Base-by-base conservation (phyloP, 345 rosid genomes). In the Raphanus raphanistrum region DNA sequence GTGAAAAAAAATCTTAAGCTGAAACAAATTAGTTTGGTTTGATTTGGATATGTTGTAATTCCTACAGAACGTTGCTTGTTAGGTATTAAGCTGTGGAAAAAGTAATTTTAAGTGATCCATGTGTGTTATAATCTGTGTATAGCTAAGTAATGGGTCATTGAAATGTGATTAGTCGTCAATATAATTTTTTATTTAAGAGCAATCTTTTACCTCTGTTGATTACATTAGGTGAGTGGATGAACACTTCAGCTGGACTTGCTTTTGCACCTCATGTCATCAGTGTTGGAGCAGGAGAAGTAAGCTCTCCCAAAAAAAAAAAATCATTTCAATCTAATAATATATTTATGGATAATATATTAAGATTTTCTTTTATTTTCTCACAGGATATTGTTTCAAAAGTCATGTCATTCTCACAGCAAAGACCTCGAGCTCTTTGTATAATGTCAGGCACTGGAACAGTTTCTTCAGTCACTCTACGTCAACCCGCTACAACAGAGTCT, bases 201-300 rank as follows among this genome's bases (percentile, higher is more conserved):
- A 38, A 38, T 9, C 43, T 38, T 48, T 4, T 48, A 45, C 52
- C 52, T 45, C 13, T 71, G 11, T 71, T 77, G 57, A 60, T 80
- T 57, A 31, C 84, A 45, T 16, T 69, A 96, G 99, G 99, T 86
- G 98, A 93, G 76, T 96, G 99, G 99, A 96, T 96, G 99, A 91
- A 93, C 80, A 85, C 68, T 82, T 93, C 98, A 7, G 99, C 99
- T 45, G 99, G 99, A 61, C 33, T 75, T 80, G 99, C 99, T 26
- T 96, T 96, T 88, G 82, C 99, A 41, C 98, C 97, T 5, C 97
- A 96, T 90, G 93, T 93, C 68, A 83, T 96, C 83, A 80, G 81
- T 16, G 84, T 93, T 38, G 93, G 80, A 84, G 88, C 81, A 61
- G 97, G 97, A 80, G 99, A 96, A 87, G 99, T 93, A 88, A 63